Evolutionary conservation across 306 rosid genomes (phyloP).

Genomic region (Hippophae tibetana): DNA sequence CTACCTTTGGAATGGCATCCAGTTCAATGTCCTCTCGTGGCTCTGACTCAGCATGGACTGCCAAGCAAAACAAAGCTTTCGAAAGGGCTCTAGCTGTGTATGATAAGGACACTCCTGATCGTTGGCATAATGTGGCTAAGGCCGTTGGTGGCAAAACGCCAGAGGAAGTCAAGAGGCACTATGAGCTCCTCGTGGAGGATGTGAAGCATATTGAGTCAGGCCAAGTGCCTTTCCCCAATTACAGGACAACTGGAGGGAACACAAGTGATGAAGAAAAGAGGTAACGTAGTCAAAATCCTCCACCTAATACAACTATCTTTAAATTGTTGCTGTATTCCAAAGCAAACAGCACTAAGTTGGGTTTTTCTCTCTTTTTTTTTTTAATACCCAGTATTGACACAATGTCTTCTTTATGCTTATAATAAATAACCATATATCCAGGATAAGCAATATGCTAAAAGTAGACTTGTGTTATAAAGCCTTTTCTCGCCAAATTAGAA

Average conservation of each 20-base stretch:
- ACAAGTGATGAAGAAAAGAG: constrained; percentile 41
- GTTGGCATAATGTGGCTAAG: constrained; percentile 83
- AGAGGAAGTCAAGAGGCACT: constrained; percentile 76
- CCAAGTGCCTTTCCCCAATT: constrained; percentile 64
- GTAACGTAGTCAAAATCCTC: constrained; percentile 20
- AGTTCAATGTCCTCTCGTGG: constrained; percentile 53
- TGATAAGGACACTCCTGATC: constrained; percentile 88
- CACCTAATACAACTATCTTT: neutral
- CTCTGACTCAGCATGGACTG: constrained; percentile 71
- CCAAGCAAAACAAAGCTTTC: constrained; percentile 82
- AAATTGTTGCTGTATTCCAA: neutral
- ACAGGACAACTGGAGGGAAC: constrained; percentile 33
- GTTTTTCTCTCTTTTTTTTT: neutral
- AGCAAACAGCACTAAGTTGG: neutral
- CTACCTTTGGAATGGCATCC: constrained; percentile 44
- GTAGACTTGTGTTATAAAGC: neutral
- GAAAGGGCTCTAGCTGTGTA: constrained; percentile 82
- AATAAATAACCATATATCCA: neutral
- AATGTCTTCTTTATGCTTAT: constrained; percentile 3
- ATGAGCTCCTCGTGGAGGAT: constrained; percentile 65
- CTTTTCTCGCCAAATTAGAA: constrained; percentile 1
- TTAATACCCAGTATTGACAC: constrained; percentile 5
- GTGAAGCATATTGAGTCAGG: constrained; percentile 78
- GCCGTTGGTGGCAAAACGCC: constrained; percentile 82
- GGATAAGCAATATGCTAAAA: neutral